phyloP scores from a whole-genome alignment of 306 rosid species.

The Vigna radiata region DNA sequence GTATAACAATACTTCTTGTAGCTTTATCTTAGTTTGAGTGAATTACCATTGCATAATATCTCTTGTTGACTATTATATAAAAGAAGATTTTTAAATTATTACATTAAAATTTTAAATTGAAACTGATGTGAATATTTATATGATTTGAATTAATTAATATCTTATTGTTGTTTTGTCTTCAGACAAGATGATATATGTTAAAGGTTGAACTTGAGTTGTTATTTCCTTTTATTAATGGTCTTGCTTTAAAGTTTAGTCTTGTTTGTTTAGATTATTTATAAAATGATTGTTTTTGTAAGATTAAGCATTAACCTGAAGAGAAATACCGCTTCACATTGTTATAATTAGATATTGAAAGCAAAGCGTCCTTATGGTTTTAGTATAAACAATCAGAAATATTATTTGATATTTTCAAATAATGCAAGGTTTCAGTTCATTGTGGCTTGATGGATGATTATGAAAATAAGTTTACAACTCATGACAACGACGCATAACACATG shows the following conservation, averaged over 20 bases:
- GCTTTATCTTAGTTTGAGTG: background rate
- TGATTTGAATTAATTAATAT: too few relatives aligned
- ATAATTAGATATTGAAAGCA: too few relatives aligned
- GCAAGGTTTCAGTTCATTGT: background rate
- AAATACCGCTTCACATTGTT: too few relatives aligned
- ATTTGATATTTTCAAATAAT: background rate
- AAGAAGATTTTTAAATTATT: too few relatives aligned
- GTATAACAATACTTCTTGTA: background rate
- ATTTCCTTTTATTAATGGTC: too few relatives aligned
- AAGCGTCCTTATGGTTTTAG: too few relatives aligned
- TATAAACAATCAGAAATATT: background rate
- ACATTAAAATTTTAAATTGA: too few relatives aligned
- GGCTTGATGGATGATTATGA: background rate
- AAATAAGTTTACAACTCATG: background rate
- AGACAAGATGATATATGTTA: too few relatives aligned
- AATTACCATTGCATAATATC: background rate
- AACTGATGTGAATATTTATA: too few relatives aligned
- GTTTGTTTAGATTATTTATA: background rate
- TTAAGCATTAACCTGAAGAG: background rate
- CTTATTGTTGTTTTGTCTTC: too few relatives aligned
- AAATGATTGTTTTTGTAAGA: background rate
- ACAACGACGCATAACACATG: background rate
- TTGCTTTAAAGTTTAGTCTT: background rate
- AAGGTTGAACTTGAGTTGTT: too few relatives aligned
- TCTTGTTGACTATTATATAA: too few relatives aligned